phyloP scores from a whole-genome alignment of 2,329 filamentous ascomycete species.

The Pyrenophora tritici-repentis region DNA sequence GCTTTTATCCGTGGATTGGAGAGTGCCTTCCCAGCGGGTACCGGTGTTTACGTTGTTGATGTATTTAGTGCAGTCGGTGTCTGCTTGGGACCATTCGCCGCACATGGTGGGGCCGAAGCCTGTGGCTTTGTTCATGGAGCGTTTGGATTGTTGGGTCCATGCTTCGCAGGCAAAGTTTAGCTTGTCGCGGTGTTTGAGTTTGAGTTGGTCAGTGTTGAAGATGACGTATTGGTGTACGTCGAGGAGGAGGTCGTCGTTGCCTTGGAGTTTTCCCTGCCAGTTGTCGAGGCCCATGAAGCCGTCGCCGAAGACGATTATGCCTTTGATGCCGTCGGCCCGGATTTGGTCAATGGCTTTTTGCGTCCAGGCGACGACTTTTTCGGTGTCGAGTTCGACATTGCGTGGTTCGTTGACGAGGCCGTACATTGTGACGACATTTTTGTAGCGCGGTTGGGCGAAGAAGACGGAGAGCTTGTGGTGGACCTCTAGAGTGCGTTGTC shows the following conservation, averaged over 20 bases:
- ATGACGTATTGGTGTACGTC: constrained; percentile 99
- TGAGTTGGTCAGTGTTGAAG: constrained; percentile 89
- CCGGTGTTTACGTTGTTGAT: constrained; percentile 90
- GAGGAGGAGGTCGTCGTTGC: constrained; percentile 75
- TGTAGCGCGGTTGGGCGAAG: constrained; percentile 91
- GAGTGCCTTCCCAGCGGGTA: constrained; percentile 89
- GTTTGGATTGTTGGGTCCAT: constrained; percentile 79
- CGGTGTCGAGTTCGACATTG: constrained; percentile 70
- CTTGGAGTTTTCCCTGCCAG: constrained; percentile 83
- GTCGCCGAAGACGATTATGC: constrained; percentile 84
- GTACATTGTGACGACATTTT: constrained; percentile 90
- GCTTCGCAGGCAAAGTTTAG: constrained; percentile 83
- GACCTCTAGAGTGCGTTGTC: constrained; percentile 79
- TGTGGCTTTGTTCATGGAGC: constrained; percentile 71
- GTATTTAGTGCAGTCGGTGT: constrained; percentile 87
- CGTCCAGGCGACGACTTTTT: constrained; percentile 79
- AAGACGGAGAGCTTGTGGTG: constrained; percentile 87
- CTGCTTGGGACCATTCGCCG: constrained; percentile 96
- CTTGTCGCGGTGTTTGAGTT: constrained; percentile 79
- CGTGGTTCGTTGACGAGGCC: constrained; percentile 92
- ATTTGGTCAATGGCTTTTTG: constrained; percentile 72
- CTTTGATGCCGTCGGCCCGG: constrained; percentile 73
- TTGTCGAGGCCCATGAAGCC: constrained; percentile 90
- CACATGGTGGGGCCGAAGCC: constrained; percentile 94
- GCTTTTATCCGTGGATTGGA: constrained; percentile 67